Base-by-base conservation (phyloP, 2,329 filamentous ascomycete species). In the Cryphonectria parasitica region DNA sequence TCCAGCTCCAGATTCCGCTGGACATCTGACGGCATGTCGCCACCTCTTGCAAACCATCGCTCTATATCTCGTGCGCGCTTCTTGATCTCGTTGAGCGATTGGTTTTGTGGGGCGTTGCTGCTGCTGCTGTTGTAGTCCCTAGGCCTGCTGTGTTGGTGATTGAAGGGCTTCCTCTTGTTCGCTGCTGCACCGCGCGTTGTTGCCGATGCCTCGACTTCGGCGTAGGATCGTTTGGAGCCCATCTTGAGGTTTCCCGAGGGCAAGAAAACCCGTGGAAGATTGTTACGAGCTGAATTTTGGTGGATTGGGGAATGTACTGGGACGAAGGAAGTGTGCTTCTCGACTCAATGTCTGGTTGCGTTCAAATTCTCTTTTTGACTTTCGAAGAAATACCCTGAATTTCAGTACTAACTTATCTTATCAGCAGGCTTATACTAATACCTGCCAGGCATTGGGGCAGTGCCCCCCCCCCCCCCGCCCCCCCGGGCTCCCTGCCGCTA, bases 1-100 rank as follows among this genome's bases (percentile, higher is more conserved):
- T 94, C 92, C 69, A 92, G 86, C 80, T 95, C 91, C 71, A 92
- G 86, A 36, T 93, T 90, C 60, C 89, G 84, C 69, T 89, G 85
- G 13, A 92, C 86, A 76, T 91, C 86, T 41, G 91, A 90, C 0
- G 92, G 91, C 66, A 95, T 84, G 67, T 89, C 86, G 65, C 87
- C 81, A 17, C 87, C 85, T 72, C 87, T 85, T 63, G 87, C 84
- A 45, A 95, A 84, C 13, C 90, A 85, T 66, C 93, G 86, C 76
- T 89, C 87, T 69, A 95, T 88, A 67, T 90, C 89, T 68, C 93
- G 87, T 71, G 89, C 89, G 62, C 91, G 88, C 80, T 92, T 92
- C 82, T 92, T 94, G 66, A 92, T 84, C 76, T 72, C 71, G 52
- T 71, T 68, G 58, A 72, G 58, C 8, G 69, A 69, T 54, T 49